A percentile compares a stretch with the other conserved stretches of the same genome.
These are phyloP conservation scores for Monilinia laxa DNA, from an alignment of 2,329 filamentous ascomycete genomes.

Conservation along the genomic window DNA sequence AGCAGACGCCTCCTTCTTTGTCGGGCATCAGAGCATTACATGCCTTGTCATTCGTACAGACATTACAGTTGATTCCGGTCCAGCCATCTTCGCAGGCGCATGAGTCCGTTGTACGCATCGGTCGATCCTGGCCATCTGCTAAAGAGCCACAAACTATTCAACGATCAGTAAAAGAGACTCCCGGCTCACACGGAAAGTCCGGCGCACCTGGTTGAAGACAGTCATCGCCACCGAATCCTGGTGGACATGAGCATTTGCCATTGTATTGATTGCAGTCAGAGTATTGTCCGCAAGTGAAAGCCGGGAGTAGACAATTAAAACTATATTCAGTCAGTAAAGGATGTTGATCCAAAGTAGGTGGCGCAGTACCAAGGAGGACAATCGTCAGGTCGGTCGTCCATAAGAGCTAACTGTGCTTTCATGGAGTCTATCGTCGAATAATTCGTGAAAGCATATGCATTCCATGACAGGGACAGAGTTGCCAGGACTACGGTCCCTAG, in stretches of 20 bases:
- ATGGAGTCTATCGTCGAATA: slow-evolving; percentile 61
- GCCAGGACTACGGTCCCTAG: slow-evolving; percentile 33
- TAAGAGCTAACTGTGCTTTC: slow-evolving; percentile 65
- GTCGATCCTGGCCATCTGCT: slow-evolving; percentile 74
- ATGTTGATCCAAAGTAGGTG: not conserved
- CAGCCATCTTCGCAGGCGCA: slow-evolving; percentile 93
- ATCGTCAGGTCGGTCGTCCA: slow-evolving; percentile 70
- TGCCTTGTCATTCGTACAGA: slow-evolving; percentile 79
- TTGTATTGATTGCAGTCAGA: slow-evolving; percentile 85
- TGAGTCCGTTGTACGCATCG: slow-evolving; percentile 65
- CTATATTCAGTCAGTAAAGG: slow-evolving; percentile 47
- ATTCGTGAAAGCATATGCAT: slow-evolving; percentile 50
- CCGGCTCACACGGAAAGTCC: not conserved
- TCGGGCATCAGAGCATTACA: slow-evolving; percentile 88
- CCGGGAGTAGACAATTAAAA: slow-evolving; percentile 97
- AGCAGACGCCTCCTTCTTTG: slow-evolving; percentile 81
- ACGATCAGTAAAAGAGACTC: slow-evolving; percentile 25
- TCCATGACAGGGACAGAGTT: slow-evolving; percentile 45
- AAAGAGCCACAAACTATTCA: slow-evolving; percentile 77
- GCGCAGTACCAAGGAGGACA: slow-evolving; percentile 72
- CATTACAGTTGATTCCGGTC: slow-evolving; percentile 97
- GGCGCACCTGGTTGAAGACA: slow-evolving; percentile 74
- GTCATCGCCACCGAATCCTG: slow-evolving; percentile 92
- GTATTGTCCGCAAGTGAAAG: slow-evolving; percentile 88
- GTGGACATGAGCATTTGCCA: slow-evolving; percentile 88